These are phyloP conservation scores for Aspergillus sclerotioniger DNA, from an alignment of 495 filamentous ascomycete species.

Conservation along the genomic window DNA sequence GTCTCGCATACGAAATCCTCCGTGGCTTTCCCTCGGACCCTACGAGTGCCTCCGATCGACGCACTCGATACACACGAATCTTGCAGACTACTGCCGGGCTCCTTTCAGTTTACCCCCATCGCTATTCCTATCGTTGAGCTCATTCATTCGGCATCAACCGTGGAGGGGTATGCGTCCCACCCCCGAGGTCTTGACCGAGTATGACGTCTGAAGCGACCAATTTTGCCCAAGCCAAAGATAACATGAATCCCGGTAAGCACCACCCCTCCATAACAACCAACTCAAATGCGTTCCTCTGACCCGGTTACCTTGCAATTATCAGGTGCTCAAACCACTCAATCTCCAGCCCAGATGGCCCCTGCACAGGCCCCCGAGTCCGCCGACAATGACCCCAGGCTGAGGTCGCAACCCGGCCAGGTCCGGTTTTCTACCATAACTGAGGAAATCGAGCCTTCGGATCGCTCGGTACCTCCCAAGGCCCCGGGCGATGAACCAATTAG, in stretches of 20 bases:
- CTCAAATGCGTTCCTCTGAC: not conserved
- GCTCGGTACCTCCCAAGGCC: conserved; percentile 30
- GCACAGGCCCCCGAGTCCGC: conserved; percentile 25
- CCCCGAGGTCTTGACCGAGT: conserved; percentile 28
- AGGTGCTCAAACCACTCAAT: conserved; percentile 25
- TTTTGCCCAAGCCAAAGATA: conserved; percentile 25
- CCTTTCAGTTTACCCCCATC: not conserved
- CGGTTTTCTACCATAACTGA: conserved; percentile 78
- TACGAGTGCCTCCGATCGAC: conserved; percentile 5
- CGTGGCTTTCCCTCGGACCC: conserved; percentile 13
- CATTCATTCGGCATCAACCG: conserved; percentile 7
- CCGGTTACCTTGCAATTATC: conserved; percentile 12
- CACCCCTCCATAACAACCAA: conserved; percentile 12
- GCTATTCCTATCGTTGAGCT: not conserved
- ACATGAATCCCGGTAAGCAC: conserved; percentile 39
- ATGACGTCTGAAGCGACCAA: conserved; percentile 46
- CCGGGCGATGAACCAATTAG: conserved; percentile 29
- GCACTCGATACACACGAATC: not conserved
- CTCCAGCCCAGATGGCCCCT: conserved; percentile 25
- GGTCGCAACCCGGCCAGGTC: conserved; percentile 52
- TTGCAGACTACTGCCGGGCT: not conserved
- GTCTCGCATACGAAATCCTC: conserved; percentile 20
- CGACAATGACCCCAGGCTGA: conserved; percentile 36
- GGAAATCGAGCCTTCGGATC: conserved; percentile 65
- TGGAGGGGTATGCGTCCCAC: conserved; percentile 43